These are phyloP conservation scores for Fusarium subglutinans DNA, from an alignment of 2,329 filamentous ascomycete species.

Conservation along the genomic window DNA sequence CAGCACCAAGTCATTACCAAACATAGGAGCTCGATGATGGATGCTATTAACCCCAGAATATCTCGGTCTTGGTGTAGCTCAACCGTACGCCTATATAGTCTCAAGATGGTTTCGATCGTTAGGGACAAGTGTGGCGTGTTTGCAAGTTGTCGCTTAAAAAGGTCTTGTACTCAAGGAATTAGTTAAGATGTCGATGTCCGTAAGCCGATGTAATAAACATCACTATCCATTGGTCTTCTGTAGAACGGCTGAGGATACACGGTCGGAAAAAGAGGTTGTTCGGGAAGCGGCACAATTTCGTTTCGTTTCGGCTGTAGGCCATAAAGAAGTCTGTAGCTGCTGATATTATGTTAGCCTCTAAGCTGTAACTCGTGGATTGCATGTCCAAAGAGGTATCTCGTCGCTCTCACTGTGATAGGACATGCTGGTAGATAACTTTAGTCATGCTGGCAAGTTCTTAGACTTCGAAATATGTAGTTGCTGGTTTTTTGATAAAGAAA, in stretches of 20 bases:
- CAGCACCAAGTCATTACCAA: neutral
- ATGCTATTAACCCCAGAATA: neutral
- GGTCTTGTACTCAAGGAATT: neutral
- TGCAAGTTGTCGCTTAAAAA: neutral
- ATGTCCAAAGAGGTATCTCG: no score
- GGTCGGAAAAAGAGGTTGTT: no score
- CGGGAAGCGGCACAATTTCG: neutral
- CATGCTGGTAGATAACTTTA: neutral
- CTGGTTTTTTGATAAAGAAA: neutral
- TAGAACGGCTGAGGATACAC: neutral
- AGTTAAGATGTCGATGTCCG: neutral
- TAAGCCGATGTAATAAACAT: no score
- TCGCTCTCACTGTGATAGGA: neutral
- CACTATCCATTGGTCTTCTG: neutral
- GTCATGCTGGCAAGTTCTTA: neutral
- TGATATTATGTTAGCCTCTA: neutral
- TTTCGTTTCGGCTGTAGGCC: neutral
- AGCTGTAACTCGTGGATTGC: neutral
- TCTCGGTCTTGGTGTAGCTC: neutral
- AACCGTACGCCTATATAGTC: no score
- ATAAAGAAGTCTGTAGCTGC: neutral
- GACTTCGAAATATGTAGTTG: neutral
- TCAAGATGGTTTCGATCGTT: neutral
- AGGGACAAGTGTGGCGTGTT: neutral
- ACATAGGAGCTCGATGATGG: neutral